Percentiles rank a stretch among this genome's conserved stretches.
phyloP scores from a whole-genome alignment of 2,329 filamentous ascomycete species.

The Colletotrichum somersetense region DNA sequence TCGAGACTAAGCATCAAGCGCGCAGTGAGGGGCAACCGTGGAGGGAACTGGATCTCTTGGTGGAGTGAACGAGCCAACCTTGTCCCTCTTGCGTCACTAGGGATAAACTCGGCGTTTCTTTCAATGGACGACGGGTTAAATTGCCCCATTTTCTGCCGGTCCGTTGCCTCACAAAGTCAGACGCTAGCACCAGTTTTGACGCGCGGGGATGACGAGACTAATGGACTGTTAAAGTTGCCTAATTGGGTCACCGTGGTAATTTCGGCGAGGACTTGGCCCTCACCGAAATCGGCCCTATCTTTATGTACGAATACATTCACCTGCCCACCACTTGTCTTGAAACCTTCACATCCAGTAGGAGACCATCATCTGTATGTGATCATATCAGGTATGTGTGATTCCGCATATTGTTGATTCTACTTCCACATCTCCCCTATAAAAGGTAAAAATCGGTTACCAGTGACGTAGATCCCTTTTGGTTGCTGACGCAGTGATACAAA shows the following conservation, averaged over 20 bases:
- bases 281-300: constrained; percentile 3
- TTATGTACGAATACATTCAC: not conserved
- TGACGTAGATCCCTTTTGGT: constrained; percentile 12
- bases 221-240: constrained; percentile 37
- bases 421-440: constrained; percentile 24
- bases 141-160: constrained; percentile 30
- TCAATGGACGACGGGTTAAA: constrained; percentile 34
- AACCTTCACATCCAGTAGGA: not conserved
- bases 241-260: not conserved
- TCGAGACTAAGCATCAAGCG: not conserved
- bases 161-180: constrained; percentile 8
- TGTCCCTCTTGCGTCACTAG: constrained; percentile 37
- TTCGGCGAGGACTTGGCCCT: not conserved
- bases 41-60: constrained; percentile 21
- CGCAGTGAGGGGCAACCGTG: constrained; percentile 30
- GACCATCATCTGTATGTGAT: not conserved
- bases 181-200: constrained; percentile 29
- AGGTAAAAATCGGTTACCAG: not conserved
- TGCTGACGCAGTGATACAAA: constrained; percentile 15
- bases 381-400: not conserved
- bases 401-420: not conserved
- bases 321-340: not conserved
- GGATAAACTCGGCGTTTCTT: constrained; percentile 37
- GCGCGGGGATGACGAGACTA: constrained; percentile 21
- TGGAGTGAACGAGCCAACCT: constrained; percentile 35